Percentiles rank a stretch among this genome's conserved stretches.
Conservation (phyloP, 2,329 filamentous ascomycete species). For the Fusarium scirpi region DNA sequence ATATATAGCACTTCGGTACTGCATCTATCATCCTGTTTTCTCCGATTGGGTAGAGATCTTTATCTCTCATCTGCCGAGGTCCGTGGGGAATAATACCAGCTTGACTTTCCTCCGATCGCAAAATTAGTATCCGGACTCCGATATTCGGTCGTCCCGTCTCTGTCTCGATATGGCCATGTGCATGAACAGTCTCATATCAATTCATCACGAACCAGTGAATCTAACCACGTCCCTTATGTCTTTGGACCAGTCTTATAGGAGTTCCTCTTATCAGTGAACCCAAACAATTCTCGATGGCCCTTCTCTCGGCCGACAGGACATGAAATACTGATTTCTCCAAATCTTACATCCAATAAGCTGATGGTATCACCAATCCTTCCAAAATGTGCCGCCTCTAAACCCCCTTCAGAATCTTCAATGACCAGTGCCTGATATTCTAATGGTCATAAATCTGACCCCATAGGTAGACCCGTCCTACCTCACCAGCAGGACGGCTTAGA, state of each 20-base stretch:
- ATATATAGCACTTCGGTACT: background rate
- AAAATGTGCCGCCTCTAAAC: no score
- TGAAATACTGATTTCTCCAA: no score
- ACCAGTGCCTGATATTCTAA: background rate
- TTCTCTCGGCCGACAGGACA: background rate
- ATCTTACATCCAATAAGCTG: background rate
- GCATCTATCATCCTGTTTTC: background rate
- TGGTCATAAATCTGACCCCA: background rate
- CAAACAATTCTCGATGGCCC: rapidly evolving
- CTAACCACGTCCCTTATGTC: background rate
- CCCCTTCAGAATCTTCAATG: background rate
- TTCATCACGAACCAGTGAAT: background rate
- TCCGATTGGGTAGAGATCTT: background rate
- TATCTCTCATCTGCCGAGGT: background rate
- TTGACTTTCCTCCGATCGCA: no score
- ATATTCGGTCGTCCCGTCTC: background rate
- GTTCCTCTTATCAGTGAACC: background rate
- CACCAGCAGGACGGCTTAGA: slow-evolving; percentile 20
- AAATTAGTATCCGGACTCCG: background rate
- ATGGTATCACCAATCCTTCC: background rate
- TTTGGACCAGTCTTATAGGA: background rate
- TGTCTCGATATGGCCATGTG: background rate
- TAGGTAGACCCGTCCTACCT: slow-evolving; percentile 25
- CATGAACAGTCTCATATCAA: background rate
- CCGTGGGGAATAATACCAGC: background rate